Percentiles rank a stretch among this genome's conserved stretches.
Conservation (phyloP, 805 yeast species). For the Nakazawaea siamensis region DNA sequence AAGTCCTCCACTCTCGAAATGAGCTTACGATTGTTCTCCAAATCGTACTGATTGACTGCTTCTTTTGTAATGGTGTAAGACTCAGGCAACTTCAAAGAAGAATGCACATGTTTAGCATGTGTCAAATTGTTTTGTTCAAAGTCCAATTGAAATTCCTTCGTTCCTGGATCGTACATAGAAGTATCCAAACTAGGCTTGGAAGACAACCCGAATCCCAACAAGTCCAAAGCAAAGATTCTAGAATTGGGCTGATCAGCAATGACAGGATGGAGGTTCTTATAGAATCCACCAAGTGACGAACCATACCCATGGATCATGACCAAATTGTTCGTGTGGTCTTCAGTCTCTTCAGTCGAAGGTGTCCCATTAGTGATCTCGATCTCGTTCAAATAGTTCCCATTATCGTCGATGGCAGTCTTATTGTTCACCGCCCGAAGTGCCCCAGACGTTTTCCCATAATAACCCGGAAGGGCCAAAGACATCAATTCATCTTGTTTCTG, state of each 20-base stretch:
- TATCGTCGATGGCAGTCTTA: constrained; percentile 10
- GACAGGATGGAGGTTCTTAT: constrained; percentile 39
- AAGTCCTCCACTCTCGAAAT: constrained; percentile 42
- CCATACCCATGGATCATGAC: constrained; percentile 54
- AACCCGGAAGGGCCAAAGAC: constrained; percentile 5
- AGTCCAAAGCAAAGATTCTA: constrained; percentile 34
- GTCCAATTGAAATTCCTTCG: constrained; percentile 15
- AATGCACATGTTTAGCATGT: constrained; percentile 17
- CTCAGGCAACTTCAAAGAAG: constrained; percentile 17
- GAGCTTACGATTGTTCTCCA: constrained; percentile 32
- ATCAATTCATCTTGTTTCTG: constrained; percentile 5
- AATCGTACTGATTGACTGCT: constrained; percentile 21
- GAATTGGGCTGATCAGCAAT: constrained; percentile 21
- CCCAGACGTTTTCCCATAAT: constrained; percentile 2
- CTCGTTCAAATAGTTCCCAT: constrained; percentile 18
- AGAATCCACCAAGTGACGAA: constrained; percentile 48
- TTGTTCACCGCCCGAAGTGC: constrained; percentile 6
- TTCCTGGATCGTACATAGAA: constrained; percentile 15
- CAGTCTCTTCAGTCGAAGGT: neutral
- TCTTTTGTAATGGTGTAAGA: constrained; percentile 12
- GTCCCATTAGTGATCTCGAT: constrained; percentile 16
- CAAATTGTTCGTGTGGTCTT: constrained; percentile 22
- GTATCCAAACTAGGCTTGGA: constrained; percentile 35
- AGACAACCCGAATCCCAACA: constrained; percentile 48
- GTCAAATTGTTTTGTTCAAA: constrained; percentile 15